These are phyloP conservation scores for Laguncularia racemosa DNA, from an alignment of 345 rosid genomes.

Conservation along the genomic window DNA sequence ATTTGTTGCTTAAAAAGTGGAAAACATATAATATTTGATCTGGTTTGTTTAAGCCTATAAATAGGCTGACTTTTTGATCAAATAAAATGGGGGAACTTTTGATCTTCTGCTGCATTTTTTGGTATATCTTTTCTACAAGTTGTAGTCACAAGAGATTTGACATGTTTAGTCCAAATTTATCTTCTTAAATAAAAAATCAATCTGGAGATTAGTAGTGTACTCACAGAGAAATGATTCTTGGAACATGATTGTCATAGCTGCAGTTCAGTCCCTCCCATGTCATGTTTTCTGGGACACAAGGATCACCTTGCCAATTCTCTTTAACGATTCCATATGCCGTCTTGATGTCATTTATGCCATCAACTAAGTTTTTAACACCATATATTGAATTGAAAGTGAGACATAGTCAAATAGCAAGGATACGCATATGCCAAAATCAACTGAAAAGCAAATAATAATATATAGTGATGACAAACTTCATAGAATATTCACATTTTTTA, in stretches of 20 bases:
- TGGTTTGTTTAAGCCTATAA: too few relatives aligned
- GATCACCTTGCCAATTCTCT: slow-evolving; percentile 26
- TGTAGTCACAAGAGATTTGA: background rate
- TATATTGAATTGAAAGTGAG: too few relatives aligned
- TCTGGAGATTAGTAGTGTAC: background rate
- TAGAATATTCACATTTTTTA: too few relatives aligned
- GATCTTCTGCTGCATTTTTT: too few relatives aligned
- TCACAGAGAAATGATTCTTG: slow-evolving; percentile 30
- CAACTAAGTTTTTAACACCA: background rate
- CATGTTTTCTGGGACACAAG: slow-evolving; percentile 11
- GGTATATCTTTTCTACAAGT: too few relatives aligned
- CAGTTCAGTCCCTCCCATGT: slow-evolving; percentile 16
- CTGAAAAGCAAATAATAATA: too few relatives aligned
- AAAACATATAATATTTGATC: too few relatives aligned
- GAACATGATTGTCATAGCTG: slow-evolving; percentile 3
- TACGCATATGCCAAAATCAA: accelerated
- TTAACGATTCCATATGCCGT: slow-evolving; percentile 3
- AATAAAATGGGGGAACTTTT: too few relatives aligned
- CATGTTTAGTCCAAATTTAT: background rate
- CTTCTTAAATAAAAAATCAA: background rate
- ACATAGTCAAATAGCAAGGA: too few relatives aligned
- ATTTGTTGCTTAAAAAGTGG: too few relatives aligned
- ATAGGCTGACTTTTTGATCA: too few relatives aligned
- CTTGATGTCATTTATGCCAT: background rate
- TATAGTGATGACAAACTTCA: too few relatives aligned